Conservation (phyloP, 2,329 filamentous ascomycete species). For the Fusarium nygamai region DNA sequence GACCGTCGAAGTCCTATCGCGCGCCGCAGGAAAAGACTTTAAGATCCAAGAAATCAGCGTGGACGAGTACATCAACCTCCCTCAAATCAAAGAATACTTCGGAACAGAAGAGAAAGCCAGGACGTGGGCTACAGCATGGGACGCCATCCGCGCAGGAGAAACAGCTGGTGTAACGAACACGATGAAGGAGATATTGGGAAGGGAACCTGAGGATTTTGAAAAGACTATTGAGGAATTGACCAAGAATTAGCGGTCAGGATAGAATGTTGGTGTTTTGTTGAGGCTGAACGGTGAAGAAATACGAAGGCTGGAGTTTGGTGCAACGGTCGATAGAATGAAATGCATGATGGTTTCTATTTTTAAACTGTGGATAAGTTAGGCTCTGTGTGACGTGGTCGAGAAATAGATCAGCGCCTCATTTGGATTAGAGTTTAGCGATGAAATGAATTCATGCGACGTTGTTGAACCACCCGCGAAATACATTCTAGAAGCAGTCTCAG, state of each 20-base stretch:
- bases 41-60: conserved; percentile 17
- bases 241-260: background rate
- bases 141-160: conserved; percentile 25
- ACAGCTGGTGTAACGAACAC: conserved; percentile 4
- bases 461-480: background rate
- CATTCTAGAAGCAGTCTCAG: background rate
- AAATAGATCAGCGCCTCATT: background rate
- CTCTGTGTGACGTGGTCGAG: background rate
- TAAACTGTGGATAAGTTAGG: background rate
- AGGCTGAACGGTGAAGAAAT: background rate
- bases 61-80: conserved; percentile 20
- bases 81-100: conserved; percentile 15
- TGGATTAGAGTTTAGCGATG: background rate
- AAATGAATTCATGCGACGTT: background rate
- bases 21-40: background rate
- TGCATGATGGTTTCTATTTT: conserved; percentile 1
- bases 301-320: background rate
- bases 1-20: conserved; percentile 1
- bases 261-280: background rate
- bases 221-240: conserved; percentile 7
- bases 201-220: conserved; percentile 25
- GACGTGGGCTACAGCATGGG: conserved; percentile 34
- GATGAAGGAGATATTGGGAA: background rate
- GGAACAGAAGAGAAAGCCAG: background rate
- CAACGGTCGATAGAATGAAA: background rate